A percentile compares a stretch with the other conserved stretches of the same genome.
phyloP scores from a whole-genome alignment of 306 rosid genomes.

The Malus asiatica region DNA sequence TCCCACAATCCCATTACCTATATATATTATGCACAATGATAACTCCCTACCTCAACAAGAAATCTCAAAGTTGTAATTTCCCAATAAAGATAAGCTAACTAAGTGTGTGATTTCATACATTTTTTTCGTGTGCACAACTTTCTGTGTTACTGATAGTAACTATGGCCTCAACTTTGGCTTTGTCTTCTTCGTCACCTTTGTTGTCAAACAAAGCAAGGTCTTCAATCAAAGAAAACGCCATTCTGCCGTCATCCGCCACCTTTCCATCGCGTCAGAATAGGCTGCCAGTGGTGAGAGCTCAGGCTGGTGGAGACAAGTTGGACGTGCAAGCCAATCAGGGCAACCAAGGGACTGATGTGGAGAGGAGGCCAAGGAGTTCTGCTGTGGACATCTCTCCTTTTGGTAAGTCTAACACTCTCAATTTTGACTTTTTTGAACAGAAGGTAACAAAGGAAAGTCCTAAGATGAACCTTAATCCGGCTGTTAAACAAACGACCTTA shows the following conservation, averaged over 20 bases:
- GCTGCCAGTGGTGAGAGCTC: conserved; percentile 32
- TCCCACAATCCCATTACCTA: conserved; percentile 3
- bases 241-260: conserved; percentile 23
- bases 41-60: not conserved
- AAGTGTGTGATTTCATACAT: not conserved
- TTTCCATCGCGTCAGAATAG: conserved; percentile 23
- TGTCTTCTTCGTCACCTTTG: conserved; percentile 30
- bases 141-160: not conserved
- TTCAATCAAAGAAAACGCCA: not conserved
- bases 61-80: not conserved
- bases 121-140: not conserved
- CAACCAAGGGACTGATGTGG: conserved; percentile 29
- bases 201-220: conserved; percentile 24
- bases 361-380: conserved; percentile 36
- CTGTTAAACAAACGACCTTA: too few relatives aligned
- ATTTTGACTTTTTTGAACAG: not conserved
- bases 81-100: not conserved
- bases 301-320: conserved; percentile 32
- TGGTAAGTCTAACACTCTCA: conserved; percentile 26
- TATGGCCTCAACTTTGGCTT: conserved; percentile 56
- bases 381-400: conserved; percentile 55
- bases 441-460: too few relatives aligned
- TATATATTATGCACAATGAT: conserved; percentile 21
- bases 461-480: too few relatives aligned
- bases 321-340: conserved; percentile 45